Percentiles rank a stretch among this genome's conserved stretches.
Conservation (phyloP, 225 moss, liverwort and hornwort genomes). For the Antitrichia curtipendula region DNA sequence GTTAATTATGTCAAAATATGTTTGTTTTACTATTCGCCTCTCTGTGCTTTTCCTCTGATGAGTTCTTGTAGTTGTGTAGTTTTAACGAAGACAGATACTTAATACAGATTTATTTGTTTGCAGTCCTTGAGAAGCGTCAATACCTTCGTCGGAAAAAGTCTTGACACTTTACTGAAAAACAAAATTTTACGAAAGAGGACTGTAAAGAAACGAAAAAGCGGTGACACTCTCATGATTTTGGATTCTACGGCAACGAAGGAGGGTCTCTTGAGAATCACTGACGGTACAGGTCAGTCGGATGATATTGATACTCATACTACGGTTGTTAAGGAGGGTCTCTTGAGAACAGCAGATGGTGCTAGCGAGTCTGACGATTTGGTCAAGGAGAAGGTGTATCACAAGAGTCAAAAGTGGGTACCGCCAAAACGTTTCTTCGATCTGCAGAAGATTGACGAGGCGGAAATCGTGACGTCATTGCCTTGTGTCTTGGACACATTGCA, state of each 20-base stretch:
- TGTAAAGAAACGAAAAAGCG: not conserved
- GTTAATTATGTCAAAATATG: not conserved
- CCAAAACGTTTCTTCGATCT: not conserved
- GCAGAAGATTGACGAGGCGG: conserved; percentile 16
- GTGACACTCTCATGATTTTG: not conserved
- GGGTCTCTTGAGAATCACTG: not conserved
- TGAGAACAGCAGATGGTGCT: not conserved
- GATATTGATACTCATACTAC: not conserved
- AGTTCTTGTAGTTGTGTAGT: not conserved
- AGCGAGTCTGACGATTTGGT: not conserved
- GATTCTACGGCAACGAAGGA: not conserved
- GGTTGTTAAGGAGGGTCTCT: not conserved
- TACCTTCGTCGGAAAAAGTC: conserved; percentile 14
- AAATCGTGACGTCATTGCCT: conserved; percentile 29
- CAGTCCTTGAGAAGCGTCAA: conserved; percentile 28
- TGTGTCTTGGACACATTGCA: conserved; percentile 25
- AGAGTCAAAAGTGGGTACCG: conserved; percentile 2
- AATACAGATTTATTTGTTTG: not conserved
- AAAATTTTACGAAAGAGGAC: conserved; percentile 19
- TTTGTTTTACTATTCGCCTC: not conserved
- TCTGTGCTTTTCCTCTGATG: not conserved
- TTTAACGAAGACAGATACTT: not conserved
- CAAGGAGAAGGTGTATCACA: not conserved
- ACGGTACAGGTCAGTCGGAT: not conserved
- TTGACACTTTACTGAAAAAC: conserved; percentile 2